Evolutionary conservation across 805 yeast genomes (phyloP), one percentile per base, ranked within the genome.

Genomic region (Hanseniaspora pseudoguilliermondii): DNA sequence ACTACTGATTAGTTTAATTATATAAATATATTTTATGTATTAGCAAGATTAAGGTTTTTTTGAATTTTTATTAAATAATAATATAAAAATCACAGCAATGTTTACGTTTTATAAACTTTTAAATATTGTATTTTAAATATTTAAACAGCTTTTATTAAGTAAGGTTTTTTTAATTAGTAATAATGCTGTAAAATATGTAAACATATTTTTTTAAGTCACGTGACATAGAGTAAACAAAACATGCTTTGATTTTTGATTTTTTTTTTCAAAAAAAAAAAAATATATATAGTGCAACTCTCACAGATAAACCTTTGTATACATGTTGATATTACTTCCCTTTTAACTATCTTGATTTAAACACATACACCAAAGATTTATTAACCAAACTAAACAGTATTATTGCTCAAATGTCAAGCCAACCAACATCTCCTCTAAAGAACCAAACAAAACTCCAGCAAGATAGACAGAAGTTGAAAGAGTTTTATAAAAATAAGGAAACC

Each of bases 1-100:
- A 87, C 66, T 82, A 29, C 35, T 55, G 16, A 20, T 27, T 20
- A 71, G 71, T 59, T 25, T 25, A 13, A 16, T 41, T 41, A 41
- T 41, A 23, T 41, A 41, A 2, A 15, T 32, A 11, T 2, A 32
- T 11, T 11, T 32, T 27, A 5, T 7, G 6, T 27, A 27, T 27
- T 27, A 6, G 9, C 29, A 27, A 27, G 7, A 32, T 32, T 11
- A 32, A 13, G 35, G 35, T 32, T 11, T 32, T 13, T 41, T 5
- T 41, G 23, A 3, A 41, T 21, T 6, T 6, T 32, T 11, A 32
- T 32, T 32, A 2, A 10, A 10, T 11, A 11, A 2, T 32, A 11
- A 2, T 32, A 32, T 32, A 32, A 2, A 32, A 32, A 32, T 8
- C 13, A 32, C 5, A 32, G 2, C 40, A 38, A 38, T 18, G 20